A percentile compares a stretch with the other conserved stretches of the same genome.
Conservation (phyloP, 2,329 filamentous ascomycete species). For the Cadophora malorum region DNA sequence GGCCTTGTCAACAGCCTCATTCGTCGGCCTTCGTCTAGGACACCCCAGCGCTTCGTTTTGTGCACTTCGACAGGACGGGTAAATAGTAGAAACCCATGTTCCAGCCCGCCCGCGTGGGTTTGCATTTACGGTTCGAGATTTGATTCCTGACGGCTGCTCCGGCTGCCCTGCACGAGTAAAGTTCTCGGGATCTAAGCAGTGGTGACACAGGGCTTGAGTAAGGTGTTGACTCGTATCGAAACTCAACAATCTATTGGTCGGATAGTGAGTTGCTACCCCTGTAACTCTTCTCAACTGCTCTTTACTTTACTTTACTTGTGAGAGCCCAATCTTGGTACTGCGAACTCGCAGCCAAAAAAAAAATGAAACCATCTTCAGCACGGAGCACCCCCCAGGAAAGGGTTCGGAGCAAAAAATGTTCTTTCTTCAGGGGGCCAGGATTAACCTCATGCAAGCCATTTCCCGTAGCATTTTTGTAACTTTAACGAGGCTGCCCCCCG, state of each 20-base stretch:
- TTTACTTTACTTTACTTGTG: neutral
- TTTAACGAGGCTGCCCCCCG: conserved; percentile 23
- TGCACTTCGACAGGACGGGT: conserved; percentile 21
- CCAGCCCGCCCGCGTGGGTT: conserved; percentile 13
- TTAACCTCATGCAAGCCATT: conserved; percentile 21
- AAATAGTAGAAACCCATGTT: conserved; percentile 12
- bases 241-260: conserved; percentile 4
- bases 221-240: conserved; percentile 4
- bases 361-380: conserved; percentile 11
- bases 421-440: conserved; percentile 4
- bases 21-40: conserved; percentile 19
- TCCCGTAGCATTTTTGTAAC: neutral
- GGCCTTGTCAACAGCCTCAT: conserved; percentile 25
- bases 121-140: neutral
- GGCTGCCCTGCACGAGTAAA: neutral
- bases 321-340: conserved; percentile 5
- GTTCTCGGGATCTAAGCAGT: neutral
- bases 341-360: conserved; percentile 19
- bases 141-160: conserved; percentile 5
- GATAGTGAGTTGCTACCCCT: neutral
- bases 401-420: conserved; percentile 23
- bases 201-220: conserved; percentile 17
- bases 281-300: neutral
- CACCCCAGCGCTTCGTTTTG: conserved; percentile 13
- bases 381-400: neutral